Base-by-base conservation (phyloP, 768 basidiomycete genomes). In the Russula emetica region DNA sequence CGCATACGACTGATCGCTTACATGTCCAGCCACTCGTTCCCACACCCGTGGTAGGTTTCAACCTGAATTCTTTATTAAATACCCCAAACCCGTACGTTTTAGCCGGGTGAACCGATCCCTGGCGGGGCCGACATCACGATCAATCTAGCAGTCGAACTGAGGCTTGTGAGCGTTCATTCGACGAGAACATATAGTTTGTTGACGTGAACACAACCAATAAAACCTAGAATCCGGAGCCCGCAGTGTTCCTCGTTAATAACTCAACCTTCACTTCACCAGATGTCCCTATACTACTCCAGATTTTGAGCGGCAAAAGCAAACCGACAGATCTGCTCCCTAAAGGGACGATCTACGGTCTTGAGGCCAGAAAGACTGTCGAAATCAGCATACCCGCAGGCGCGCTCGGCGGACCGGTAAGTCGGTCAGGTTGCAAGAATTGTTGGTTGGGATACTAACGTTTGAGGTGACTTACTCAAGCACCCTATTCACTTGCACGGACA, bases 401-500 rank as follows among this genome's bases (percentile, higher is more conserved):
- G 20, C 24, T 24, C 8, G 61, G 53, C 14, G 61, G 61, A n/a
- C 61, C 61, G 26, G 61, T 62, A 22, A 55, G 61, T 44, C 22
- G 5, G 28, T 4, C 32, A 18, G 18, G 6, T 36, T 11, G 32
- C 53, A 34, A n/a, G 30, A 18, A 40, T 54, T 5, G 36, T 22
- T 7, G 3, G 44, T n/a, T 34, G n/a, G 34, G 34, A 54, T 36
- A 2, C 32, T 54, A 5, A 54, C 11, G 20, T 11, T 11, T n/a
- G 20, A n/a, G 44, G 44, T 20, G 44, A 6, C 26, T 2, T n/a
- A 55, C 20, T 18, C 22, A 44, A 61, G 61, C 61, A 62, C 45
- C 61, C 61, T 7, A 36, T 62, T 10, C 61, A 62, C 53, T 45
- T 62, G 38, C 61, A 62, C 53, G 61, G 61, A 18, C 68, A 69